phyloP scores from a whole-genome alignment of 768 basidiomycete genomes.

The Lactarius akahatsu region DNA sequence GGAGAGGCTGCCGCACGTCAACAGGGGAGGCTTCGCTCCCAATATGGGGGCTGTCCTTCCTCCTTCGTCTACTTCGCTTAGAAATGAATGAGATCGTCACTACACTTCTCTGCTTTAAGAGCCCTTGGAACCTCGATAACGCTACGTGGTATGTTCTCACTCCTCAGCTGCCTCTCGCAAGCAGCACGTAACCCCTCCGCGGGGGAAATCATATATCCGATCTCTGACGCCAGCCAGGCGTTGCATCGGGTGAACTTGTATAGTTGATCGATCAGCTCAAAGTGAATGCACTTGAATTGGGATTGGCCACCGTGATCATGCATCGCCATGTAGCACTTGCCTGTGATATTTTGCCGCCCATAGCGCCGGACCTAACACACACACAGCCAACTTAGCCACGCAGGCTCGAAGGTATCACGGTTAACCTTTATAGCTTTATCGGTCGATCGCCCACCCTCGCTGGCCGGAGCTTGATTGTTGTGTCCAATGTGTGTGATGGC shows the following conservation, averaged over 20 bases:
- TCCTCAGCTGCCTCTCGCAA: not conserved
- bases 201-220: constrained; percentile 13
- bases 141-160: not conserved
- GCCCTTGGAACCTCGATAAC: constrained; percentile 4
- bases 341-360: not conserved
- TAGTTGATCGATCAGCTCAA: constrained; percentile 5
- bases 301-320: not conserved
- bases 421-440: not conserved
- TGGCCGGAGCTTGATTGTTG: not conserved
- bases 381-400: not conserved
- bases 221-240: constrained; percentile 9
- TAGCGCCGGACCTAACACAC: not conserved
- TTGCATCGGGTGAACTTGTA: constrained; percentile 9
- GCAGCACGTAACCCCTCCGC: not conserved
- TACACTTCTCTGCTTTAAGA: constrained; percentile 7
- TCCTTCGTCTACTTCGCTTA: constrained; percentile 5
- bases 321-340: not conserved
- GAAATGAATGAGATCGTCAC: constrained; percentile 11
- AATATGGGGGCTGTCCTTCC: constrained; percentile 18
- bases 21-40: constrained; percentile 7
- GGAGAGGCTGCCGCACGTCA: not conserved
- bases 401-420: not conserved
- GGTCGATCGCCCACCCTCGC: not conserved
- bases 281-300: not conserved
- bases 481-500: not conserved